Conservation (phyloP, 768 basidiomycete genomes). For the Daedaleopsis sinensis region DNA sequence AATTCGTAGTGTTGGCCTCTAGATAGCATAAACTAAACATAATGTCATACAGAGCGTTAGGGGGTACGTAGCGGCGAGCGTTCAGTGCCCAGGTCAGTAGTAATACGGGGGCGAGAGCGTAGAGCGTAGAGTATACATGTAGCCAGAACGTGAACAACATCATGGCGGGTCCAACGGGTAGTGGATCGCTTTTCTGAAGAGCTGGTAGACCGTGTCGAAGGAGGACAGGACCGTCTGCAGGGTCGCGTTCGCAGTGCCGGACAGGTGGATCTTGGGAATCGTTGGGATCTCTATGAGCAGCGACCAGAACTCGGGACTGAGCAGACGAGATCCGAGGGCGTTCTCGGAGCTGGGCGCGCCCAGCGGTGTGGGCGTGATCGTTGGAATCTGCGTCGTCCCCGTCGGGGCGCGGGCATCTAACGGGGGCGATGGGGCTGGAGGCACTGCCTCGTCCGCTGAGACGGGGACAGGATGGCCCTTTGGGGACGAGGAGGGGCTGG, state of each 20-base stretch:
- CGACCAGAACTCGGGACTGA: constrained; percentile 30
- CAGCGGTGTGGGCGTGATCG: constrained; percentile 19
- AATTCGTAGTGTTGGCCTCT: neutral
- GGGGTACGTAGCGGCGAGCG: neutral
- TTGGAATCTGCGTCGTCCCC: constrained; percentile 19
- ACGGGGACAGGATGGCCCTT: neutral
- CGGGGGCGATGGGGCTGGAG: neutral
- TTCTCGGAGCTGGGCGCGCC: neutral
- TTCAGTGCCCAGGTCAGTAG: constrained; percentile 5
- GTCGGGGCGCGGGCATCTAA: constrained; percentile 12
- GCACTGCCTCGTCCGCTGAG: neutral
- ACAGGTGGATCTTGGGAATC: constrained; percentile 31
- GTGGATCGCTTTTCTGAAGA: constrained; percentile 54
- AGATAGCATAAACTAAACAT: constrained; percentile 10
- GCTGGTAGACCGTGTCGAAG: constrained; percentile 47
- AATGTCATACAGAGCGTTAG: constrained; percentile 2
- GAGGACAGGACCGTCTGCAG: constrained; percentile 40
- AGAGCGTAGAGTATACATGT: neutral
- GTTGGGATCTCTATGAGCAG: constrained; percentile 22
- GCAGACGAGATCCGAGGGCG: constrained; percentile 27
- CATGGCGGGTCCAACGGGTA: constrained; percentile 58
- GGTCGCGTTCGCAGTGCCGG: constrained; percentile 36
- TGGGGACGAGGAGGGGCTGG: neutral
- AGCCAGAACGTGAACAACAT: neutral
- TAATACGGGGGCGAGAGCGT: neutral